These are phyloP conservation scores for Naganishia kalamii DNA, from an alignment of 768 basidiomycete genomes.

Conservation along the genomic window DNA sequence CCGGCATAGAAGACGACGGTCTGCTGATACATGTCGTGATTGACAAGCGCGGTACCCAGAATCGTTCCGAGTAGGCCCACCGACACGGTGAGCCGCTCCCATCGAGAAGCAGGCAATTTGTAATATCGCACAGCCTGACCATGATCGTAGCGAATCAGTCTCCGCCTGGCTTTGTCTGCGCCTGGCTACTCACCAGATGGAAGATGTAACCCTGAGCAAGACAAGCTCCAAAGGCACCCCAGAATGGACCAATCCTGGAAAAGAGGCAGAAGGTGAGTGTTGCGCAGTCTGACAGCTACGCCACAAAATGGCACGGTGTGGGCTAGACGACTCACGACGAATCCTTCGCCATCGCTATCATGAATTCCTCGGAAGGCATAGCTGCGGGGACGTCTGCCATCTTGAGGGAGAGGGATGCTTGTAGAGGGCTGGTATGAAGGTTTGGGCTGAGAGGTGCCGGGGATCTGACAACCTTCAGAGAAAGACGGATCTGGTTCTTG, in stretches of 20 bases:
- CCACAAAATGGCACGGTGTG: too few relatives aligned
- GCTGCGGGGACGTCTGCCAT: neutral
- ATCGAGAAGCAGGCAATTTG: neutral
- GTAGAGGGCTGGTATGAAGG: too few relatives aligned
- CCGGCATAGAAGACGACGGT: neutral
- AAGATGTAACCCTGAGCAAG: neutral
- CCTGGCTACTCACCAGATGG: neutral
- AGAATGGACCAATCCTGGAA: neutral
- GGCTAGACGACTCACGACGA: neutral
- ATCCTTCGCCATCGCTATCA: neutral
- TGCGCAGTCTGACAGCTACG: too few relatives aligned
- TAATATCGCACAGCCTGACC: neutral
- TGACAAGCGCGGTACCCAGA: neutral
- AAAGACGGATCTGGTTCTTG: too few relatives aligned
- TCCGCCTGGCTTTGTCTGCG: too few relatives aligned
- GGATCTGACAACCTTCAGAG: too few relatives aligned
- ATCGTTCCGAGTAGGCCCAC: neutral
- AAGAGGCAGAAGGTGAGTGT: neutral
- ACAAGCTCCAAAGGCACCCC: neutral
- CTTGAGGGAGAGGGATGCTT: neutral
- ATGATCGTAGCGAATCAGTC: neutral
- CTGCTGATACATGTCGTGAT: neutral
- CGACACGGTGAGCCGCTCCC: neutral
- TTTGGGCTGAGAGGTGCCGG: too few relatives aligned
- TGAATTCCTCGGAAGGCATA: neutral